Base-by-base conservation (phyloP, 495 filamentous ascomycete genomes). In the Trichoderma asperelloides region DNA sequence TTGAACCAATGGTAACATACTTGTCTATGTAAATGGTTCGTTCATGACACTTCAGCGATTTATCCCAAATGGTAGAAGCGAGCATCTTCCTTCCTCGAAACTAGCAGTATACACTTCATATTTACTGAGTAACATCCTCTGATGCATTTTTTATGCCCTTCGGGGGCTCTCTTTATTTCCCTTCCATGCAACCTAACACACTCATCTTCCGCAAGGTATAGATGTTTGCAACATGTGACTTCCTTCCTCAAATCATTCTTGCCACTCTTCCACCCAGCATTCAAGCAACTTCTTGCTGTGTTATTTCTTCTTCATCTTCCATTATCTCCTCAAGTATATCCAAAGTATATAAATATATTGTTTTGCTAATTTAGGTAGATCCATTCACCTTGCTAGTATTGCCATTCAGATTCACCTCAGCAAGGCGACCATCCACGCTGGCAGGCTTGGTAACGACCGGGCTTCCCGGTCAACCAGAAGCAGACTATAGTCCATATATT, bases 391-490 rank as follows among this genome's bases (percentile, higher is more conserved):
- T 18, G 41, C 41, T 45, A 0, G 41, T 0, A 18, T 12, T 18
- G 18, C 41, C 41, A 45, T 45, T 45, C 12, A 45, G 41, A 45
- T 45, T 45, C 41, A 45, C 9, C 18, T 45, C 13, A 45, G 41
- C 18, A 15, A 45, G 9, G 16, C 16, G 12, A 3, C 18, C 41
- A 45, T 45, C 41, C 18, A 45, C 41, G 18, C 41, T 45, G 6
- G 39, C 62, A 28, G 62, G 62, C 18, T 39, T 27, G 28, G 62
- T 27, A 18, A 80, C 73, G 25, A 86, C 75, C 7, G 86, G 86
- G 30, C 83, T 88, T 41, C 77, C 79, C 12, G 82, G 81, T 37
- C 85, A 77, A 68, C 81, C 86, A 12, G 80, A 75, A 37, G 85
- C 75, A 70, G 89, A 89, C 86, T 89, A 18, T 45, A 45, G 4